These are phyloP conservation scores for Omphalea diandra DNA, from an alignment of 441 rosid genomes.

Conservation along the genomic window DNA sequence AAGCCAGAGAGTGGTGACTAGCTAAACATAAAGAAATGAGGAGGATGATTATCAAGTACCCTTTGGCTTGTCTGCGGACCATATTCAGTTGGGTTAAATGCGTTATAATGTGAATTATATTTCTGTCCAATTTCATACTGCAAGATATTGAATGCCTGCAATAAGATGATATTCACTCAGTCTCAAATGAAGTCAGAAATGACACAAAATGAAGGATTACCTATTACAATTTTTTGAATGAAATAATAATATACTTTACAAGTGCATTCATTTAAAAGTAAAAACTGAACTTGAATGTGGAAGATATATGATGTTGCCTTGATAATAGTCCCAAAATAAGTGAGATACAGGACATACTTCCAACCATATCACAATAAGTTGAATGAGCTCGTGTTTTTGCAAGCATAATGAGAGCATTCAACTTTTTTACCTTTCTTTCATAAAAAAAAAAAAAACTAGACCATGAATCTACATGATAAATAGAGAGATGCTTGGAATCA, in stretches of 20 bases:
- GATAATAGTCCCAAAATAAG: not conserved
- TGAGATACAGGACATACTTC: not conserved
- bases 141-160: conserved; percentile 71
- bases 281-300: not conserved
- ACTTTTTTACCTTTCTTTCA: not conserved
- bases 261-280: not conserved
- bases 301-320: not conserved
- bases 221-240: conserved; percentile 21
- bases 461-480: not conserved
- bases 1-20: conserved; percentile 1
- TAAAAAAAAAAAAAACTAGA: not conserved
- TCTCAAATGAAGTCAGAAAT: conserved; percentile 26
- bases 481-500: not conserved
- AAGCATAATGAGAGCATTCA: not conserved
- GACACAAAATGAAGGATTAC: conserved; percentile 25
- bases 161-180: conserved; percentile 27
- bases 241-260: too few relatives aligned
- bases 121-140: conserved; percentile 75
- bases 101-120: conserved; percentile 81
- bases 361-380: not conserved
- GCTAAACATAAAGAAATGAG: conserved; percentile 4
- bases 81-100: conserved; percentile 69
- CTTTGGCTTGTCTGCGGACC: conserved; percentile 87
- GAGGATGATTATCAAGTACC: conserved; percentile 40
- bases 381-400: not conserved